phyloP scores from a whole-genome alignment of 2,329 filamentous ascomycete genomes.

The Sporothrix pseudoabietina region DNA sequence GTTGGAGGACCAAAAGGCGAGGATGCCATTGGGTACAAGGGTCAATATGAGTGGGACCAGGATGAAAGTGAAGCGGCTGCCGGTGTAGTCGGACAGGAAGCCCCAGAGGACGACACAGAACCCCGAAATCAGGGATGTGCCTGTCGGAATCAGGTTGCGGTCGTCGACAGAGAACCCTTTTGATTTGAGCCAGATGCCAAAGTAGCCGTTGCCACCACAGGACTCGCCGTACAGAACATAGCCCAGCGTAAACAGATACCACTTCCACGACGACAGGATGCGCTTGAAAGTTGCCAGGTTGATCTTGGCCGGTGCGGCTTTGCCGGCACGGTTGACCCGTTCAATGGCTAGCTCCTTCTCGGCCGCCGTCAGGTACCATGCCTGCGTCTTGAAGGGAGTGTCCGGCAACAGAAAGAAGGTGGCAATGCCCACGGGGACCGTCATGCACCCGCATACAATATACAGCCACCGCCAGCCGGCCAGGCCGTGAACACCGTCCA shows the following conservation, averaged over 20 bases:
- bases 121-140: conserved; percentile 36
- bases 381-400: conserved; percentile 22
- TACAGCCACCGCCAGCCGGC: conserved; percentile 29
- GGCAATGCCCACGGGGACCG: conserved; percentile 34
- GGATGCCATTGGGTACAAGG: conserved; percentile 41
- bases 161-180: conserved; percentile 37
- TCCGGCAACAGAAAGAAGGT: conserved; percentile 34
- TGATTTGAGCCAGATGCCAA: conserved; percentile 38
- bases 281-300: conserved; percentile 15
- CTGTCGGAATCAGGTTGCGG: conserved; percentile 35
- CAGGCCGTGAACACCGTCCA: conserved; percentile 45
- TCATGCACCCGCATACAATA: conserved; percentile 32
- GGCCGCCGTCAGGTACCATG: conserved; percentile 39
- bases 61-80: conserved; percentile 35
- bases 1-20: conserved; percentile 39
- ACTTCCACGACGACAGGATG: conserved; percentile 21
- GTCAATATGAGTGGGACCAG: conserved; percentile 37
- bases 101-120: conserved; percentile 32
- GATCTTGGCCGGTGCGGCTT: conserved; percentile 10
- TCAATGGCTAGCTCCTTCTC: conserved; percentile 51
- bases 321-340: conserved; percentile 50
- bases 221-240: conserved; percentile 38
- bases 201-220: conserved; percentile 38
- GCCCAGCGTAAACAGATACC: conserved; percentile 17
- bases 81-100: conserved; percentile 37